Evolutionary conservation across 345 rosid genomes (phyloP).

Genomic region (Populus deltoides): DNA sequence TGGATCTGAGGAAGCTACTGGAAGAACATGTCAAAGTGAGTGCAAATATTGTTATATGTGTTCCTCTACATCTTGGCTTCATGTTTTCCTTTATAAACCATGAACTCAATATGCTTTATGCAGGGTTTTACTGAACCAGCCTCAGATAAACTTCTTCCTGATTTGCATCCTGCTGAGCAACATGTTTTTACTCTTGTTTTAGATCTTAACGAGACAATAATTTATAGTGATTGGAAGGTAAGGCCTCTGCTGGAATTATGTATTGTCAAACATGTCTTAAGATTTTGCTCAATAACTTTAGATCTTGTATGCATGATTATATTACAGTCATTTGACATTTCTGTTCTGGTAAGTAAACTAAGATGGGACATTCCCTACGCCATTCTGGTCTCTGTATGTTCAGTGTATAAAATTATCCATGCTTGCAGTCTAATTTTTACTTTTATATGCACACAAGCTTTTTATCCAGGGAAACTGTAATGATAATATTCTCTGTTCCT

Average conservation of each 20-base stretch:
- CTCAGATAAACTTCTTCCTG: constrained; percentile 98
- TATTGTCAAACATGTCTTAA: not conserved
- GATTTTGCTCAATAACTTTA: not conserved
- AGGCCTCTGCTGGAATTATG: not conserved
- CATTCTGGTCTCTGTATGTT: not conserved
- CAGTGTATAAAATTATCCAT: not conserved
- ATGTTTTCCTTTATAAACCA: not conserved
- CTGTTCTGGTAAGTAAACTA: not conserved
- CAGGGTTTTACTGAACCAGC: constrained; percentile 93
- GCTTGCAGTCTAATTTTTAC: not conserved
- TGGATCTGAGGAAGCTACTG: constrained; percentile 69
- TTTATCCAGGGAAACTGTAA: constrained; percentile 7
- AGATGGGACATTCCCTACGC: not conserved
- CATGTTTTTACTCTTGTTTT: constrained; percentile 87
- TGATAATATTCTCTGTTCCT: constrained; percentile 11
- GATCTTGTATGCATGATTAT: not conserved
- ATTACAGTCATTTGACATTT: not conserved
- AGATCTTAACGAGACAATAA: constrained; percentile 88
- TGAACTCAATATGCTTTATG: not conserved
- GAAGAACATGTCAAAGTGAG: constrained; percentile 82
- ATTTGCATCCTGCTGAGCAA: constrained; percentile 82
- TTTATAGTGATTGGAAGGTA: constrained; percentile 96
- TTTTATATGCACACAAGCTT: not conserved
- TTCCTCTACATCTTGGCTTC: not conserved
- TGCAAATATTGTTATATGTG: constrained; percentile 6